Percentiles rank a stretch among this genome's conserved stretches.
Conservation (phyloP, 2,329 filamentous ascomycete species). For the Fusarium brevicatenulatum region DNA sequence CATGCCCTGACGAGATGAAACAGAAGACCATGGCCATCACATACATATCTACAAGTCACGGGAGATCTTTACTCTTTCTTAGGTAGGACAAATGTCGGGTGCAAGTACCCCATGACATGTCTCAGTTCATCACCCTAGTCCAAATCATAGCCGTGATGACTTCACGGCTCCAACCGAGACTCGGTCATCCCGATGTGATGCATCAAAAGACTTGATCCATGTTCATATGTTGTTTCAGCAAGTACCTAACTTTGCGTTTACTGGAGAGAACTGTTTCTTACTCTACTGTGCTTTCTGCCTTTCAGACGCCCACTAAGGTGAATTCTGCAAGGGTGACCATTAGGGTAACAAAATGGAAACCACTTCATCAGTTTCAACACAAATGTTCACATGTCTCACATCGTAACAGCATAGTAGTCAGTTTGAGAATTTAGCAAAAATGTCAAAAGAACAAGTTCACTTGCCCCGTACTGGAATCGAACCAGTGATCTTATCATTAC, state of each 20-base stretch:
- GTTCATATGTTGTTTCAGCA: background rate
- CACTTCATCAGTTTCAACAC: background rate
- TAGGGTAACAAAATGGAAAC: background rate
- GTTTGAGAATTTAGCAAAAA: background rate
- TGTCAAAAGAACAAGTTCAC: background rate
- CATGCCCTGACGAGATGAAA: too few relatives aligned
- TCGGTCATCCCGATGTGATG: background rate
- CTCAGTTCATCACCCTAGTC: background rate
- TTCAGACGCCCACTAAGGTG: too few relatives aligned
- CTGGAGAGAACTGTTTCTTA: background rate
- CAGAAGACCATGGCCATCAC: background rate
- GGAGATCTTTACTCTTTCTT: background rate
- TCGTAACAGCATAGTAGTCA: background rate
- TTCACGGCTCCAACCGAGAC: background rate
- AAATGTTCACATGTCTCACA: background rate
- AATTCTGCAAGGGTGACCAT: background rate
- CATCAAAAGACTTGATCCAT: background rate
- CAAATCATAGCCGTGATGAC: conserved; percentile 3
- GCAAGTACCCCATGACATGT: background rate
- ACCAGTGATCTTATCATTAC: conserved; percentile 38
- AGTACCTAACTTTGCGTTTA: background rate
- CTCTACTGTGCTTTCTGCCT: background rate
- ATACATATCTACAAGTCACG: background rate
- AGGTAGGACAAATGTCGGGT: background rate
- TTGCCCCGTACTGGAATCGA: conserved; percentile 37